phyloP scores from a whole-genome alignment of 257 asterid species.

The Haberlea rhodopensis region DNA sequence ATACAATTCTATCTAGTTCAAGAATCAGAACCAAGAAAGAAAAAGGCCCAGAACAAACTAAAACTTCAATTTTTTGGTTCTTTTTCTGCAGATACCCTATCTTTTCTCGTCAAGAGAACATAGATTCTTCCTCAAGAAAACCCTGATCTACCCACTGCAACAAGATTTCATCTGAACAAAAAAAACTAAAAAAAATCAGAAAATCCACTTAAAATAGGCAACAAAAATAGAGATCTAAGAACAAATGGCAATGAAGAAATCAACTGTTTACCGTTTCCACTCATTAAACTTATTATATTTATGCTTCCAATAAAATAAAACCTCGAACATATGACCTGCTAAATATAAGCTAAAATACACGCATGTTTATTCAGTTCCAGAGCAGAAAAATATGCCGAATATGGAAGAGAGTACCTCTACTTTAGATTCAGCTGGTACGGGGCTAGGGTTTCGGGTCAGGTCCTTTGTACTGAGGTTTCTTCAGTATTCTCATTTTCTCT shows the following conservation, averaged over 20 bases:
- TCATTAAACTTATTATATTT: no score
- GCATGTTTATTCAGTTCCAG: neutral
- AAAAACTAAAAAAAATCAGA: neutral
- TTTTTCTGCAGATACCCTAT: neutral
- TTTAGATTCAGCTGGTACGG: slow-evolving; percentile 28
- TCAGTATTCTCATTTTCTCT: slow-evolving; percentile 11
- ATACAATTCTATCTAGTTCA: slow-evolving; percentile 4
- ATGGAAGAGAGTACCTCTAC: slow-evolving; percentile 21
- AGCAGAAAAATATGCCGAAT: slow-evolving; percentile 7
- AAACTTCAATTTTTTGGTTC: slow-evolving; percentile 21
- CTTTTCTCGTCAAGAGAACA: slow-evolving; percentile 2
- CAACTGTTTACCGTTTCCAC: neutral
- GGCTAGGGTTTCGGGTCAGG: slow-evolving; percentile 27
- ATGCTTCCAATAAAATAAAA: neutral
- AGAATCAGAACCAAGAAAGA: neutral
- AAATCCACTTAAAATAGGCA: slow-evolving; percentile 7
- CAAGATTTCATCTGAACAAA: neutral
- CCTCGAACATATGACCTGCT: slow-evolving; percentile 5
- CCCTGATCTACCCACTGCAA: slow-evolving; percentile 10
- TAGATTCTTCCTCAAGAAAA: neutral
- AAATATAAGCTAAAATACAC: neutral
- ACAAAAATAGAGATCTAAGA: slow-evolving; percentile 17
- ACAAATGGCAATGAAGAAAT: neutral
- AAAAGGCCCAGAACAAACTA: neutral
- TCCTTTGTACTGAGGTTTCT: slow-evolving; percentile 13